Evolutionary conservation across 202 grass and related monocot species (phyloP), one percentile per base, ranked within the genome.

Genomic region (Bolboschoenoplectus hybrid): DNA sequence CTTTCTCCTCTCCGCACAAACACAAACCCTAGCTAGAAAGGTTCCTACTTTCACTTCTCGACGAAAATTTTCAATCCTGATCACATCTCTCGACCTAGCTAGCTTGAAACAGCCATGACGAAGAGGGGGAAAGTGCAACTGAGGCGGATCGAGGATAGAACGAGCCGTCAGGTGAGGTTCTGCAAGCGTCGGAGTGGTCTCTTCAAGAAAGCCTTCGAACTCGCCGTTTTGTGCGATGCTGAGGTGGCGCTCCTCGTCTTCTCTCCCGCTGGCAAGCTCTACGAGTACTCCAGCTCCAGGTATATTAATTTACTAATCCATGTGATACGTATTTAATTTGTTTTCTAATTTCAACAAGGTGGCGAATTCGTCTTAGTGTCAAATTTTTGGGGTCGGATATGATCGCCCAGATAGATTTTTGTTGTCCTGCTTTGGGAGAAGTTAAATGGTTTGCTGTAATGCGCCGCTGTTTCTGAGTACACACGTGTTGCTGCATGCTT

Each of bases 171-270:
- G 79, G 86, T 92, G 34, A 86, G 88, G 73, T 92, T 88, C 40
- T 63, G 68, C 26, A 92, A 90, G 91, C 70, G 88, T 10, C 82
- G 80, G 12, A 66, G 64, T 1, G 88, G 80, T 9, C 64, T 92
- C 82, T 68, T 90, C 67, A 92, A 92, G 86, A 92, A 92, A 82
- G 91, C 91, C 55, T 90, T 63, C 79, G 44, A 26, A 26, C 26
- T 26, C 26, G 26, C 26, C 26, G 26, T 26, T 26, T 26, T 26
- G 26, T 26, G 26, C 26, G 26, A 26, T 26, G 26, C 26, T 26
- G 26, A 26, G 26, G 26, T 26, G 26, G 26, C 26, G 26, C 26
- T 26, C 26, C 26, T 26, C 26, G 26, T 26, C 26, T 26, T 26
- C 26, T 26, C 26, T 26, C 26, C 66, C 85, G 87, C 74, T 56